Evolutionary conservation across 208 protist genomes (phyloP), one percentile per base, ranked within the genome.

Genomic region (Trypanosoma caninum): DNA sequence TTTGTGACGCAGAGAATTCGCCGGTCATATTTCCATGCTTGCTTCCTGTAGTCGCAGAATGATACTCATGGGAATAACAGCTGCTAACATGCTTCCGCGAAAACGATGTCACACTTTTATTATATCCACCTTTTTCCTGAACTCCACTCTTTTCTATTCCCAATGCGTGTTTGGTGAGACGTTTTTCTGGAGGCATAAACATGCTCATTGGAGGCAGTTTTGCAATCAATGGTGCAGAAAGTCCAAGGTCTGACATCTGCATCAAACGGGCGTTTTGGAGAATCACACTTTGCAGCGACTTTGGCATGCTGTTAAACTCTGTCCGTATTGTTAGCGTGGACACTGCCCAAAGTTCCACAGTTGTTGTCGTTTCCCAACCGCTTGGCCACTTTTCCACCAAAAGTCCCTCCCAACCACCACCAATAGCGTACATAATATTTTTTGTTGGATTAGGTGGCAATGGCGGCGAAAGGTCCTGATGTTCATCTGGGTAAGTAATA

Each of bases 361-460:
- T 87, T 10, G 78, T 80, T 30, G 74, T 79, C 28, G 85, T 76
- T 65, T 91, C 81, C 86, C 85, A 95, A 27, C 89, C 86, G 57
- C 77, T 82, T 20, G 80, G 86, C 86, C 89, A 95, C 73, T 95
- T 95, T 20, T 91, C 86, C 35, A 81, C 25, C 41, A 95, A 72
- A 18, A 95, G 73, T 3, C 86, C 89, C 58, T 92, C 86, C 86
- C 89, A 95, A 48, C 72, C 76, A 27, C 89, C 89, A 41, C 79
- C 89, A 1, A 90, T 53, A 0, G 84, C 78, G 45, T 58, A 75
- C 27, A 76, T 41, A 63, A 93, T 86, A 47, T 60, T 76, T 50
- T 74, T 80, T 28, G 70, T 63, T 0, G 76, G 70, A 42, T 78
- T 76, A 37, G 69, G 51, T 10, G 84, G 84, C 18, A 90, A 70